Evolutionary conservation across 768 basidiomycete species (phyloP).

Genomic region (Pleurotus cornucopiae): DNA sequence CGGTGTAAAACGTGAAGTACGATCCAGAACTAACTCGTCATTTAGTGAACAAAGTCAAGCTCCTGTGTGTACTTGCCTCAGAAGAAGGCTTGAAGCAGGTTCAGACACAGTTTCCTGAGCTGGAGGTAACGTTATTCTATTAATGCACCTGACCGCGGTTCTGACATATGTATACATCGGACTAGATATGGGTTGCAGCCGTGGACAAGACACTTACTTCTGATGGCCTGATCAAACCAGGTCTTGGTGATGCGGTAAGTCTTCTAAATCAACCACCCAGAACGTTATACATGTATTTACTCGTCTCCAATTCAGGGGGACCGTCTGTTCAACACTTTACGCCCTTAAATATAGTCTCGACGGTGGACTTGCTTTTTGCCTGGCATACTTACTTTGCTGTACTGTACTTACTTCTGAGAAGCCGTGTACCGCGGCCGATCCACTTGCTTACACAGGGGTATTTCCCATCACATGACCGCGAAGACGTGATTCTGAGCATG

Average conservation of each 20-base stretch:
- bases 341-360: constrained; percentile 20
- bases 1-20: neutral
- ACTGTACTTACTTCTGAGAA: too few species aligned
- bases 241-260: constrained; percentile 85
- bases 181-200: constrained; percentile 82
- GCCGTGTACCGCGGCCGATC: too few species aligned
- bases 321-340: constrained; percentile 76
- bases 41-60: constrained; percentile 67
- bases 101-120: constrained; percentile 61
- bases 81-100: constrained; percentile 69
- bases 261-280: neutral
- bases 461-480: constrained; percentile 16
- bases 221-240: constrained; percentile 83
- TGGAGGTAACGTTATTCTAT: constrained; percentile 54
- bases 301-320: constrained; percentile 55
- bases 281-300: constrained; percentile 4
- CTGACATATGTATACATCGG: too few species aligned
- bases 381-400: too few species aligned
- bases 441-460: neutral
- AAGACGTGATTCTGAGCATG: constrained; percentile 41
- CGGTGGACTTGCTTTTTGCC: neutral
- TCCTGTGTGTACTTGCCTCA: constrained; percentile 80
- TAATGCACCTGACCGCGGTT: too few species aligned
- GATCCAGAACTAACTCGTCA: neutral
- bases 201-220: constrained; percentile 69